These are phyloP conservation scores for Schizothecium vesticola DNA, from an alignment of 495 filamentous ascomycete species.

Conservation along the genomic window DNA sequence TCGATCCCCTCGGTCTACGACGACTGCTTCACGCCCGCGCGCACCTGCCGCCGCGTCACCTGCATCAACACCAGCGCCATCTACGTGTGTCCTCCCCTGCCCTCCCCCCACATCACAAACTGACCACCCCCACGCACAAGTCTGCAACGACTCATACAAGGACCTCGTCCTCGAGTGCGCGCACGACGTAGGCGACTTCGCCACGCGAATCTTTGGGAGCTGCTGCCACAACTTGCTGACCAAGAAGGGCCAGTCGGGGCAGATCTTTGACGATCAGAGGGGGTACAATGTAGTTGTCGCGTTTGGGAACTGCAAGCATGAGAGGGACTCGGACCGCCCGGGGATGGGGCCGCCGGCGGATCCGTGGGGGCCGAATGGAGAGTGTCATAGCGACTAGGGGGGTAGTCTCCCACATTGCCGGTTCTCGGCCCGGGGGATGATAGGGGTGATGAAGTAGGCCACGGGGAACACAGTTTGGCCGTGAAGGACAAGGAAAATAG, in stretches of 20 bases:
- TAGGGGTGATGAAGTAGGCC: too few relatives aligned
- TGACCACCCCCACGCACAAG: background rate
- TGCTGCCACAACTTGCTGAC: conserved; percentile 2
- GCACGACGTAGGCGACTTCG: background rate
- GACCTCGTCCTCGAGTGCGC: background rate
- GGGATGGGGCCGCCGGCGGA: conserved; percentile 5
- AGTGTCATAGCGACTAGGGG: too few relatives aligned
- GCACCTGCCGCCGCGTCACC: conserved; percentile 6
- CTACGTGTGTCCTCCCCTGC: background rate
- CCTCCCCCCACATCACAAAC: background rate
- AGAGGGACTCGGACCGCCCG: background rate
- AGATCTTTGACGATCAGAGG: background rate
- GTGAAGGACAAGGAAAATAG: too few relatives aligned
- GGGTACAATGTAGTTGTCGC: conserved; percentile 7
- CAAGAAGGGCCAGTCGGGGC: background rate
- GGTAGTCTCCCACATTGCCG: too few relatives aligned
- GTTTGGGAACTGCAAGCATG: conserved; percentile 15
- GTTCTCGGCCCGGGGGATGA: too few relatives aligned
- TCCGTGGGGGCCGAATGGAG: conserved; percentile 12
- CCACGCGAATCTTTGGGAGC: background rate
- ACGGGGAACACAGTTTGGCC: too few relatives aligned
- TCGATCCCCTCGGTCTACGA: too few relatives aligned
- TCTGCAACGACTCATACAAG: conserved; percentile 17
- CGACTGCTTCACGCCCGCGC: conserved; percentile 10
- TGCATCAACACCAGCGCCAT: conserved; percentile 10